Evolutionary conservation across 352 stramenopile genomes (phyloP).

Genomic region (Phytophthora sp.): DNA sequence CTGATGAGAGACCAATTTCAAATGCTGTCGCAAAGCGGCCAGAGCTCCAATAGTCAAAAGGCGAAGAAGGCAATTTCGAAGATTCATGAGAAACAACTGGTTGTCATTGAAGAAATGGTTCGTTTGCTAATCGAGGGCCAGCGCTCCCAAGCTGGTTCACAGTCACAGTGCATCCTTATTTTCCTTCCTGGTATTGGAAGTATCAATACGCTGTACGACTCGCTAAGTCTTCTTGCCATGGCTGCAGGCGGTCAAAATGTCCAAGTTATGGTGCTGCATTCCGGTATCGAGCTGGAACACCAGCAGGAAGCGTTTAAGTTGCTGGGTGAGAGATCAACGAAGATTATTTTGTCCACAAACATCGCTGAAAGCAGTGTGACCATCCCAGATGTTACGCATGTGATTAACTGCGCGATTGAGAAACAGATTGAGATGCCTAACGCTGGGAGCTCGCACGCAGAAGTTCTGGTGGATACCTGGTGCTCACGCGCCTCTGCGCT

Average conservation of each 20-base stretch:
- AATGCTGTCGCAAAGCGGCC: slow-evolving; percentile 32
- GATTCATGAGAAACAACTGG: slow-evolving; percentile 71
- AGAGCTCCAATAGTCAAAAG: slow-evolving; percentile 54
- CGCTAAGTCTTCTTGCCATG: slow-evolving; percentile 51
- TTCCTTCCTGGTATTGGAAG: slow-evolving; percentile 96
- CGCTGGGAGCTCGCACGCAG: slow-evolving; percentile 60
- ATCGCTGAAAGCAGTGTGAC: slow-evolving; percentile 97
- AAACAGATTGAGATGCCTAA: slow-evolving; percentile 89
- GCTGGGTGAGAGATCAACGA: slow-evolving; percentile 59
- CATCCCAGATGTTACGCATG: slow-evolving; percentile 93
- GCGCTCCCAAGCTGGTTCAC: slow-evolving; percentile 38
- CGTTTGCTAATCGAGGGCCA: slow-evolving; percentile 58
- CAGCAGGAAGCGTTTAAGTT: slow-evolving; percentile 74
- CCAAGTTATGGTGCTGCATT: slow-evolving; percentile 72
- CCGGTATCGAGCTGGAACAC: slow-evolving; percentile 74
- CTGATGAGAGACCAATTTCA: slow-evolving; percentile 52
- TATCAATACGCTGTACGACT: slow-evolving; percentile 91
- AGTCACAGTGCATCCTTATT: slow-evolving; percentile 92
- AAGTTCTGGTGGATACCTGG: slow-evolving; percentile 89
- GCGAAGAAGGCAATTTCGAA: slow-evolving; percentile 57
- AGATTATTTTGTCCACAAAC: slow-evolving; percentile 97
- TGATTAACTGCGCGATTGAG: slow-evolving; percentile 87
- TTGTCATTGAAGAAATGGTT: slow-evolving; percentile 64
- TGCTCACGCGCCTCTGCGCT: slow-evolving; percentile 93
- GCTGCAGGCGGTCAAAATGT: slow-evolving; percentile 34